phyloP scores from a whole-genome alignment of 495 filamentous ascomycete genomes.

The Letharia lupina region DNA sequence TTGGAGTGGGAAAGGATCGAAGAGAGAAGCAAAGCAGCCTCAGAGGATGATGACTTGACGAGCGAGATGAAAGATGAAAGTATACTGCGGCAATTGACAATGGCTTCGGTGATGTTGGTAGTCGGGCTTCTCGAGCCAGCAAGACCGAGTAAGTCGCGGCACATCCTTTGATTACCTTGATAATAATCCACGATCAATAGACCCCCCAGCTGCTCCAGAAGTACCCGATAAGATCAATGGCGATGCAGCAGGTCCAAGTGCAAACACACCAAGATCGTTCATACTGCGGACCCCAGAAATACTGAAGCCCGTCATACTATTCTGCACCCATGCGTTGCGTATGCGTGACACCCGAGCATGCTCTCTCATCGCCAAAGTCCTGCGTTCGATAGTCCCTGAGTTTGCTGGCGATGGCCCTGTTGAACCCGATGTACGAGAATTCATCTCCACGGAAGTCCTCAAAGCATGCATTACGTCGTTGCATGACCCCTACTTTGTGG shows the following conservation, averaged over 20 bases:
- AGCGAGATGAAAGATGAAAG: conserved; percentile 99
- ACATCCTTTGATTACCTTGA: not conserved
- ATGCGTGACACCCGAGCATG: conserved; percentile 90
- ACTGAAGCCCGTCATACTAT: conserved; percentile 79
- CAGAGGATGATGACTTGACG: conserved; percentile 61
- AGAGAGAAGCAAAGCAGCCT: conserved; percentile 52
- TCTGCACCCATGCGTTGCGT: conserved; percentile 80
- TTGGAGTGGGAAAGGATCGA: conserved; percentile 69
- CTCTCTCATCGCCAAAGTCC: conserved; percentile 71
- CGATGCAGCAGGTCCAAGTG: not conserved
- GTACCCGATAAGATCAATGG: conserved; percentile 8
- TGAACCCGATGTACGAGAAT: conserved; percentile 72
- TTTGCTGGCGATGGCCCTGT: conserved; percentile 53
- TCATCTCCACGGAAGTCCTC: conserved; percentile 75
- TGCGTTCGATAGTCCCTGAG: conserved; percentile 73
- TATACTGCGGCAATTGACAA: conserved; percentile 86
- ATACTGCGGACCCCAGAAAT: conserved; percentile 70
- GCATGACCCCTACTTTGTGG: conserved; percentile 92
- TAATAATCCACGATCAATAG: conserved; percentile 5
- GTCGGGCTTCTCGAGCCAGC: conserved; percentile 76
- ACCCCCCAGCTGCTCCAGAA: conserved; percentile 13
- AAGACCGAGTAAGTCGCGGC: conserved; percentile 39
- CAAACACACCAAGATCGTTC: conserved; percentile 32
- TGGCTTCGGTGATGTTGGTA: conserved; percentile 83
- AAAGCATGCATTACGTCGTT: conserved; percentile 78